Evolutionary conservation across 352 stramenopile genomes (phyloP).

Genomic region (Phytophthora vignae): DNA sequence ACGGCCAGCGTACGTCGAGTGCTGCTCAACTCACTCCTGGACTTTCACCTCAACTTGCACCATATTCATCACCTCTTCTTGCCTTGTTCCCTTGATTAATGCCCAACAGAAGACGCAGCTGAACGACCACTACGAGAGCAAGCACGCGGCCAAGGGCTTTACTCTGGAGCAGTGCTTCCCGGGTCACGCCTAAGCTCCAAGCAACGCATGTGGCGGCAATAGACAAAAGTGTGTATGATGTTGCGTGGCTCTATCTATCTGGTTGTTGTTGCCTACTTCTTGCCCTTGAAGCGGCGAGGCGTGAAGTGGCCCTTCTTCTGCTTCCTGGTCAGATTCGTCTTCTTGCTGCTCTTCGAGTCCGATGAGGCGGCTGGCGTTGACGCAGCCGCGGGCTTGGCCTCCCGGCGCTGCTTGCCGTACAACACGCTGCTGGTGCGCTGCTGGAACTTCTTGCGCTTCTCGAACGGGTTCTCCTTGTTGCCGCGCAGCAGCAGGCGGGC

Average conservation of each 20-base stretch:
- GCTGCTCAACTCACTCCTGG: background rate
- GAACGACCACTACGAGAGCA: conserved; percentile 87
- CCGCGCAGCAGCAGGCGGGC: conserved; percentile 77
- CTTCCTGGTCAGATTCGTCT: conserved; percentile 42
- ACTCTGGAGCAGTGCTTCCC: conserved; percentile 84
- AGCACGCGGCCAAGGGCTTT: conserved; percentile 79
- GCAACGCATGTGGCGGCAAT: conserved; percentile 3
- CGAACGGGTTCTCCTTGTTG: conserved; percentile 86
- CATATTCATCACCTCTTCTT: conserved; percentile 6
- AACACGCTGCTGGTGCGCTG: conserved; percentile 73
- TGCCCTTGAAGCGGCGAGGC: conserved; percentile 48
- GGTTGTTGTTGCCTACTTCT: conserved; percentile 16
- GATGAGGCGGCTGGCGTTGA: background rate
- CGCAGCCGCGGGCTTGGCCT: conserved; percentile 5
- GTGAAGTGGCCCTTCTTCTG: conserved; percentile 51
- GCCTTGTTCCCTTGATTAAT: background rate
- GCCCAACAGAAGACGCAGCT: conserved; percentile 63
- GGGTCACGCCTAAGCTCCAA: conserved; percentile 22
- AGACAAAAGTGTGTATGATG: conserved; percentile 31
- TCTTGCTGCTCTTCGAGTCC: conserved; percentile 28
- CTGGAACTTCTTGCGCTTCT: conserved; percentile 87
- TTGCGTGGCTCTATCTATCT: conserved; percentile 32
- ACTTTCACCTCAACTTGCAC: conserved; percentile 7
- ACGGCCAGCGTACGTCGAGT: conserved; percentile 72
- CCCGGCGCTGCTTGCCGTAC: conserved; percentile 63